Evolutionary conservation across 345 rosid species (phyloP).

Genomic region (Leavenworthia alabamica): DNA sequence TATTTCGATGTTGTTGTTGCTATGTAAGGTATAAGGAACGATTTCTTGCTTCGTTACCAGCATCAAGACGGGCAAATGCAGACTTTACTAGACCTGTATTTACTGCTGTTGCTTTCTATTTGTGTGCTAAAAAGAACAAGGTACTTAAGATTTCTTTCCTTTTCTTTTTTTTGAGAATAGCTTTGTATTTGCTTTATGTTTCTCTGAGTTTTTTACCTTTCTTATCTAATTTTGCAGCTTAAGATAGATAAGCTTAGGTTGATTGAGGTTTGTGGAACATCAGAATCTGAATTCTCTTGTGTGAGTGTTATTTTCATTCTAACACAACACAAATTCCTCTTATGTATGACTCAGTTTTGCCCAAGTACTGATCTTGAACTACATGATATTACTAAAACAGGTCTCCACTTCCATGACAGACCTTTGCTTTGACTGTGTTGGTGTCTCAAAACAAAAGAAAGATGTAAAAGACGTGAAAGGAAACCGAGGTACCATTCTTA

Average conservation of each 20-base stretch:
- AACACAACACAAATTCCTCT: constrained; percentile 25
- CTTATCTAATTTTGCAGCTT: constrained; percentile 44
- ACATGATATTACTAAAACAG: constrained; percentile 2
- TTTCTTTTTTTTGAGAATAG: background rate
- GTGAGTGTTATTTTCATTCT: constrained; percentile 39
- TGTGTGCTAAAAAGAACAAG: constrained; percentile 78
- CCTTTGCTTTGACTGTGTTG: constrained; percentile 32
- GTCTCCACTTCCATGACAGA: constrained; percentile 30
- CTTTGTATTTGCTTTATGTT: background rate
- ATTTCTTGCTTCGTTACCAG: constrained; percentile 68
- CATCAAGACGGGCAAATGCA: constrained; percentile 58
- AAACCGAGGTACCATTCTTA: constrained; percentile 40
- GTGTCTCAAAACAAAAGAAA: constrained; percentile 44
- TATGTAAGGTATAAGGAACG: constrained; percentile 68
- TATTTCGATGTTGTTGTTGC: background rate
- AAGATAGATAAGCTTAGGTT: constrained; percentile 73
- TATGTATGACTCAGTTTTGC: constrained; percentile 43
- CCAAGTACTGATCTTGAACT: constrained; percentile 13
- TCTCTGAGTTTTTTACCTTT: background rate
- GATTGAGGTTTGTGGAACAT: constrained; percentile 87
- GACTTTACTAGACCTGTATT: constrained; percentile 79
- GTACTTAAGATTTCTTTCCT: constrained; percentile 20
- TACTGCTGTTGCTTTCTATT: constrained; percentile 81
- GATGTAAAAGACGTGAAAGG: constrained; percentile 22
- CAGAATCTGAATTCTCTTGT: constrained; percentile 73